Evolutionary conservation across 108 stramenopile species (phyloP), one percentile per base, ranked within the genome.

Genomic region (Schizochytrium sp.): DNA sequence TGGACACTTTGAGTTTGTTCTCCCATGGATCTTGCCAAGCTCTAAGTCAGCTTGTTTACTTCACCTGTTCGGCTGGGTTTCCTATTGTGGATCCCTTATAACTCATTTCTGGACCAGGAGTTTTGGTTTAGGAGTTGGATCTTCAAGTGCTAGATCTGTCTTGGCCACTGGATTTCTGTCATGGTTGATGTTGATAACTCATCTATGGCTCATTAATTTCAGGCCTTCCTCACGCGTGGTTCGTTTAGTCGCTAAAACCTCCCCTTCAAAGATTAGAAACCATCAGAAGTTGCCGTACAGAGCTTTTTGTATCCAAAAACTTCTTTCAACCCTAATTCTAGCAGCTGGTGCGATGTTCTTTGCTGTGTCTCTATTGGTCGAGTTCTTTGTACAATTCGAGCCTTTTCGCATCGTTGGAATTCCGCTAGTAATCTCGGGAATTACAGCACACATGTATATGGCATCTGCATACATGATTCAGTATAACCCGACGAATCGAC

Each of bases 141-240:
- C 76, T n/a, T 42, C 8, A 38, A 10, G 76, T 38, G 45, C 47
- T 40, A 28, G 28, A 28, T 28, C 28, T 42, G 47, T 83, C 15
- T 28, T 83, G 8, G 76, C 50, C 47, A 53, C 76, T 55, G 76
- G 76, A 7, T 83, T 83, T 28, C 38, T 83, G 2, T 10, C 76
- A 47, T 83, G 76, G 76, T 2, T 83, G 28, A 17, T 83, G 28
- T 55, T 83, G 76, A 83, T 83, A 8, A 55, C 76, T 38, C 55
- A 47, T 10, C 47, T 83, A 5, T 50, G 49, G 5, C 53, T 83
- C 50, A 38, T 55, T 28, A 56, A 42, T 10, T 53, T 53, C 8
- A 53, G 28, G 47, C 76, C 50, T 7, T 47, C 53, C 12, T n/a
- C 28, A 38, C 59, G 17, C 19, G 72, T 41, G 42, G 28, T 17